These are phyloP conservation scores for Xylaria sp. DNA, from an alignment of 2,329 filamentous ascomycete genomes.

Conservation along the genomic window DNA sequence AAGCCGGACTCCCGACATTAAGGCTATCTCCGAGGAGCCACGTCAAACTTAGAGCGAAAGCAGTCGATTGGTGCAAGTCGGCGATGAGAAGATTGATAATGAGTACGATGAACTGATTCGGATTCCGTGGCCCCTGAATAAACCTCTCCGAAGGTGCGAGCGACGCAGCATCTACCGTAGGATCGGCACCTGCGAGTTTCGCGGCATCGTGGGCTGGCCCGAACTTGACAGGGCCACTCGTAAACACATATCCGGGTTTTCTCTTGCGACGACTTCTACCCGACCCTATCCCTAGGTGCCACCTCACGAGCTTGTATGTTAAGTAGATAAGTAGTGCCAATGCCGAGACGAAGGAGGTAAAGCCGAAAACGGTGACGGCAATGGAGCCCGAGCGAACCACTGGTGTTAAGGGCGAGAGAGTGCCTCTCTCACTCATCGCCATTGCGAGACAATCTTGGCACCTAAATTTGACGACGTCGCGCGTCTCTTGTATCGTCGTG, in stretches of 20 bases:
- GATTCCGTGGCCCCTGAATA: slow-evolving; percentile 36
- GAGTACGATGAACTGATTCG: slow-evolving; percentile 75
- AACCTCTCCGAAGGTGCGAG: slow-evolving; percentile 21
- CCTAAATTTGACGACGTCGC: slow-evolving; percentile 6
- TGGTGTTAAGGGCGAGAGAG: slow-evolving; percentile 51
- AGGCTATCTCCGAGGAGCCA: slow-evolving; percentile 67
- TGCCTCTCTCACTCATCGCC: slow-evolving; percentile 30
- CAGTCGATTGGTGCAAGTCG: slow-evolving; percentile 72
- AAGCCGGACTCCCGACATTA: slow-evolving; percentile 62
- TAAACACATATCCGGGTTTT: slow-evolving; percentile 33
- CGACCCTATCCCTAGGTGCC: slow-evolving; percentile 44
- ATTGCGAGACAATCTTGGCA: slow-evolving; percentile 18
- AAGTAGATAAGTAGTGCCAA: slow-evolving; percentile 50
- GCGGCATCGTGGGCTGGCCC: slow-evolving; percentile 34
- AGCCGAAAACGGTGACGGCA: slow-evolving; percentile 52
- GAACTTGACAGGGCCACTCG: slow-evolving; percentile 36
- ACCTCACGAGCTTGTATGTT: slow-evolving; percentile 51
- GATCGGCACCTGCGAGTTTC: slow-evolving; percentile 21
- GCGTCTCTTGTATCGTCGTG: slow-evolving; percentile 19
- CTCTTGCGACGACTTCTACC: not conserved
- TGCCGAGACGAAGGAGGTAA: slow-evolving; percentile 52
- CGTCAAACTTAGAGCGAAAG: slow-evolving; percentile 70
- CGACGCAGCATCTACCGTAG: slow-evolving; percentile 24
- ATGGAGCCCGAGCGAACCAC: slow-evolving; percentile 52
- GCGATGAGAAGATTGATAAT: slow-evolving; percentile 76